Conservation (phyloP, 2,329 filamentous ascomycete species). For the Fusarium sp. region DNA sequence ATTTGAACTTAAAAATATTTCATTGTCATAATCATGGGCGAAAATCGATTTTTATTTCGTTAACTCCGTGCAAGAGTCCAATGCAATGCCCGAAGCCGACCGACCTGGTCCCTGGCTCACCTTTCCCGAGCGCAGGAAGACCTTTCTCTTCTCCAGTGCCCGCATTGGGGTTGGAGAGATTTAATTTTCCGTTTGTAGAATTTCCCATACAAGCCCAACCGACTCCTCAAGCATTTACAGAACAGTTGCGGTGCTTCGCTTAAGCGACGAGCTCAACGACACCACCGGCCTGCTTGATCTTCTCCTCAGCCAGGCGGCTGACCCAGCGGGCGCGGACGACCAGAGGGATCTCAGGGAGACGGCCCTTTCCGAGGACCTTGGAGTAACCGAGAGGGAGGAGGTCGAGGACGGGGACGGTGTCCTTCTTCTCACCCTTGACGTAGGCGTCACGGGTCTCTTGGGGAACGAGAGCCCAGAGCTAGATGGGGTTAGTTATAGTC, state of each 20-base stretch:
- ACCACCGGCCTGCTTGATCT: slow-evolving; percentile 98
- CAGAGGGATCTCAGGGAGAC: slow-evolving; percentile 90
- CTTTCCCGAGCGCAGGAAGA: slow-evolving; percentile 38
- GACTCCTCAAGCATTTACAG: slow-evolving; percentile 46
- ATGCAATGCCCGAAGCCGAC: slow-evolving; percentile 58
- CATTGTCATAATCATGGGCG: slow-evolving; percentile 46
- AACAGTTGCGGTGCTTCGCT: slow-evolving; percentile 39
- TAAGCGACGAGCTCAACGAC: slow-evolving; percentile 95
- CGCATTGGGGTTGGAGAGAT: slow-evolving; percentile 42
- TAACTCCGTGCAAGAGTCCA: slow-evolving; percentile 55
- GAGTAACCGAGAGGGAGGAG: slow-evolving; percentile 97
- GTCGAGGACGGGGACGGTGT: slow-evolving; percentile 97
- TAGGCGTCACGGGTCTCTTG: slow-evolving; percentile 93
- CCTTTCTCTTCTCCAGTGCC: slow-evolving; percentile 33
- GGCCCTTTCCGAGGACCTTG: slow-evolving; percentile 98
- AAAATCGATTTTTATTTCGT: slow-evolving; percentile 56
- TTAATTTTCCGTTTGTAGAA: slow-evolving; percentile 43
- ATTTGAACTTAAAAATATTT: background rate
- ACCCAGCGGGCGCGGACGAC: slow-evolving; percentile 97
- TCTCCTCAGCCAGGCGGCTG: slow-evolving; percentile 95
- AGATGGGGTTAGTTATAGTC: slow-evolving; percentile 46
- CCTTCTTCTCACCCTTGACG: slow-evolving; percentile 80
- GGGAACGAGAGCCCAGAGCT: slow-evolving; percentile 97
- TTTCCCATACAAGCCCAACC: slow-evolving; percentile 46
- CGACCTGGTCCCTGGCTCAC: slow-evolving; percentile 46